Evolutionary conservation across 495 filamentous ascomycete genomes (phyloP), one percentile per base, ranked within the genome.

Genomic region (Symbiotaphrina buchneri): DNA sequence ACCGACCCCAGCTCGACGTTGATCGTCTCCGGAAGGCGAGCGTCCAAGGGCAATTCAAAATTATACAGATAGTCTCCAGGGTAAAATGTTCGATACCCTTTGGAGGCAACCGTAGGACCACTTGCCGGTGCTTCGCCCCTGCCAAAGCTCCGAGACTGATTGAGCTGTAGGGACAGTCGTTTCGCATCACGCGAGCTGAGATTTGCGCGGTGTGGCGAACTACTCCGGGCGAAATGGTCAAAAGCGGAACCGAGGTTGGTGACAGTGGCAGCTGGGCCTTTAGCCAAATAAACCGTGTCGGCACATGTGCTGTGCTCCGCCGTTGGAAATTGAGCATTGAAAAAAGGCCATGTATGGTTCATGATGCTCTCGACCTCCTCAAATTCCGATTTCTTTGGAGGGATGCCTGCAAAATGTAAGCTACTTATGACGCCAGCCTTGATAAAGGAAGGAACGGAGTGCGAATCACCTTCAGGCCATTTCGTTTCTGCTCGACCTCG

Each of bases 11-110:
- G 67, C 28, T 87, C 87, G 4, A 90, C 73, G 40, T 76, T 75
- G 21, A 87, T 87, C 0, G 84, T 91, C 49, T 97, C 87, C 4
- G 90, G 79, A 27, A 91, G 61, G 33, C 76, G 77, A 39, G 82
- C 82, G 45, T 97, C 87, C 34, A 97, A 71, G 7, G 85, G 83
- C 21, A 95, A 63, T 47, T 97, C 87, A 38, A 97, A 97, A 31
- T 75, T 74, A 53, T 97, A 97, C 24, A 85, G 61, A 52, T 95
- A 97, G 32, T 78, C 79, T 29, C 87, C 87, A 5, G 87, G 80
- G 5, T 66, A 65, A 46, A 97, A 97, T 17, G 77, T 59, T 45
- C 85, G 74, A 53, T 85, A 93, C 20, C 84, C 84, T 42, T 82
- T 87, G 27, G 8, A 10, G 10, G 78, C 71, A 10, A 77, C 67